phyloP scores from a whole-genome alignment of 2,329 filamentous ascomycete genomes.

The Fusarium nodosum region DNA sequence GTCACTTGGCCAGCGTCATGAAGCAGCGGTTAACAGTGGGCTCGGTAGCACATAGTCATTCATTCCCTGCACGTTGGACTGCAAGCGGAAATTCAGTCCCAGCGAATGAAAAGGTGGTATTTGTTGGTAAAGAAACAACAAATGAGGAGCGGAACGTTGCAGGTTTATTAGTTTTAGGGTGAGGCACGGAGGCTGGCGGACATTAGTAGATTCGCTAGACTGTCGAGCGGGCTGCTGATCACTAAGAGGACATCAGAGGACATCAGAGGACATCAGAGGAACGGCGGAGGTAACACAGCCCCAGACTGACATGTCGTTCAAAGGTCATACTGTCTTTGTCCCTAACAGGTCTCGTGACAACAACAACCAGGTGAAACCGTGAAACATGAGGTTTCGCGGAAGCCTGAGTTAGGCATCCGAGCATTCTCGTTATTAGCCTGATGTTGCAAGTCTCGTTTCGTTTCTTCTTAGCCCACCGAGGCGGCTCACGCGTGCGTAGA shows the following conservation, averaged over 20 bases:
- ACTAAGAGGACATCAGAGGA: conserved; percentile 18
- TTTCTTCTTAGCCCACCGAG: conserved; percentile 5
- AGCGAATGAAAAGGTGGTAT: conserved; percentile 15
- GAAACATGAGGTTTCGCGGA: conserved; percentile 38
- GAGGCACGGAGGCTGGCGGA: conserved; percentile 24
- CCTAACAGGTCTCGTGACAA: conserved; percentile 32
- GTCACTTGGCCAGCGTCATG: conserved; percentile 40
- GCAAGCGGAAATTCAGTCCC: conserved; percentile 30
- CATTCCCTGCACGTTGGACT: conserved; percentile 11
- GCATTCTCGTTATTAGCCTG: conserved; percentile 20
- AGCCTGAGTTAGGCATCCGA: conserved; percentile 38
- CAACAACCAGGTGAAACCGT: conserved; percentile 12
- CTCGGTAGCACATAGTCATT: conserved; percentile 11
- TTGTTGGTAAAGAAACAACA: conserved; percentile 11
- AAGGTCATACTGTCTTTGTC: conserved; percentile 22
- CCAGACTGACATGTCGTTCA: conserved; percentile 29
- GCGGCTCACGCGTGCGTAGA: conserved; percentile 28
- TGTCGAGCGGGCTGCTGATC: conserved; percentile 35
- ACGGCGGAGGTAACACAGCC: conserved; percentile 26
- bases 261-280: conserved; percentile 7
- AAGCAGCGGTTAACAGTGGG: conserved; percentile 44
- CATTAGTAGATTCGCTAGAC: conserved; percentile 17
- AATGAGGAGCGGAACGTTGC: conserved; percentile 11
- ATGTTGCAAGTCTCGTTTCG: conserved; percentile 2
- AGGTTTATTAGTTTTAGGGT: conserved; percentile 1